These are phyloP conservation scores for Bremia lactucae DNA, from an alignment of 352 stramenopile species.

Conservation along the genomic window DNA sequence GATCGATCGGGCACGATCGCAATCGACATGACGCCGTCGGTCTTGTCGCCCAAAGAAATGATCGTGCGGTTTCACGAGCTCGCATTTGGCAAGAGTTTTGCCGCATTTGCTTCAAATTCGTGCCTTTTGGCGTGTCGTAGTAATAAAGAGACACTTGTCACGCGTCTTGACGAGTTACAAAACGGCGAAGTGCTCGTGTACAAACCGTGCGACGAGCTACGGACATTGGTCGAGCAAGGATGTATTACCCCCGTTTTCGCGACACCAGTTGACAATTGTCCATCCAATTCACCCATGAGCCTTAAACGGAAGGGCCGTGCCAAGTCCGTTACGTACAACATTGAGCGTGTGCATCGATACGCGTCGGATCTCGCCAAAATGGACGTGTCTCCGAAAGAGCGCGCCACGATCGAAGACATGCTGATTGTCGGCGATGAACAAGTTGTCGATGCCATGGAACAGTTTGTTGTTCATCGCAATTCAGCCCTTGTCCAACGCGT, in stretches of 20 bases:
- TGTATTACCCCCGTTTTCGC: conserved; percentile 52
- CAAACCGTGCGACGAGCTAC: conserved; percentile 61
- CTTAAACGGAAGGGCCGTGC: conserved; percentile 66
- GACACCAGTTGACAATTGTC: conserved; percentile 11
- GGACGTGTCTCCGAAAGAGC: conserved; percentile 54
- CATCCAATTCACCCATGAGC: conserved; percentile 32
- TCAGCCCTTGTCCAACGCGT: conserved; percentile 35
- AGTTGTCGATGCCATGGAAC: conserved; percentile 69
- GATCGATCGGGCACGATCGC: conserved; percentile 48
- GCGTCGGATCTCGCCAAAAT: conserved; percentile 52
- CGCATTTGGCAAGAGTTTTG: conserved; percentile 63
- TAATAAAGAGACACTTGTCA: conserved; percentile 35
- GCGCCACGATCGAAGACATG: conserved; percentile 54
- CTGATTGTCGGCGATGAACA: conserved; percentile 62
- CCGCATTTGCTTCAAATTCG: conserved; percentile 38
- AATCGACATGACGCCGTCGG: conserved; percentile 31
- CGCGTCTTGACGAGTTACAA: conserved; percentile 30
- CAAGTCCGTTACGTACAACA: conserved; percentile 57
- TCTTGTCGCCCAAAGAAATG: conserved; percentile 32
- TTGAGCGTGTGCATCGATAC: conserved; percentile 59
- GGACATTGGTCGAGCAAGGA: conserved; percentile 53
- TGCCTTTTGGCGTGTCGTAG: conserved; percentile 34
- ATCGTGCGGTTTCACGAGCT: conserved; percentile 61
- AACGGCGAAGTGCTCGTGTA: conserved; percentile 62
- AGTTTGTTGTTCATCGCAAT: conserved; percentile 55